phyloP scores from a whole-genome alignment of 2,329 filamentous ascomycete genomes.

The Fusarium hainanense region DNA sequence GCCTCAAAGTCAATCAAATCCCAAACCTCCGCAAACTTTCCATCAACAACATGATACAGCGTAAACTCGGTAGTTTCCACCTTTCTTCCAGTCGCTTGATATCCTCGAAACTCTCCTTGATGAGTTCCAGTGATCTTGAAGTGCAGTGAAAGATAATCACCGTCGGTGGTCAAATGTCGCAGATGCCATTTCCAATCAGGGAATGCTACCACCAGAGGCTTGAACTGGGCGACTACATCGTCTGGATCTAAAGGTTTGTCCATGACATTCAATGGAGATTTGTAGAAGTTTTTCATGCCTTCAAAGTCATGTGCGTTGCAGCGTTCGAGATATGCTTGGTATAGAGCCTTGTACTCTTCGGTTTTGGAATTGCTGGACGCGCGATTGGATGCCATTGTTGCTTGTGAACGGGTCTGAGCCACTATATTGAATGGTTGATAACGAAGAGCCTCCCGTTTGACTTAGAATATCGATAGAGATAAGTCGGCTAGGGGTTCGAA shows the following conservation, averaged over 20 bases:
- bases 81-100: conserved; percentile 3
- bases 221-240: background rate
- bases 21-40: conserved; percentile 4
- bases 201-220: conserved; percentile 9
- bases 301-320: conserved; percentile 16
- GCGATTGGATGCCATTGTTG: background rate
- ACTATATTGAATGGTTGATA: background rate
- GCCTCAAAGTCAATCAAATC: conserved; percentile 15
- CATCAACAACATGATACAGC: conserved; percentile 14
- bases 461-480: background rate
- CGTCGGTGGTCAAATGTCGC: background rate
- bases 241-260: background rate
- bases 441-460: too few species aligned
- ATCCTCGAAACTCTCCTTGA: background rate
- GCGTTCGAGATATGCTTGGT: conserved; percentile 4
- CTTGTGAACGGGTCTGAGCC: background rate
- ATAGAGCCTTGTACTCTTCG: background rate
- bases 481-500: background rate
- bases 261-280: conserved; percentile 4
- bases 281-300: conserved; percentile 6
- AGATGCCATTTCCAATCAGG: conserved; percentile 17
- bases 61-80: conserved; percentile 15
- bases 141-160: conserved; percentile 4
- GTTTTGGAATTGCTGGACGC: background rate
- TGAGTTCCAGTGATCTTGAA: conserved; percentile 12